These are phyloP conservation scores for Arachis monticola DNA, from an alignment of 331 rosid genomes.

Conservation along the genomic window DNA sequence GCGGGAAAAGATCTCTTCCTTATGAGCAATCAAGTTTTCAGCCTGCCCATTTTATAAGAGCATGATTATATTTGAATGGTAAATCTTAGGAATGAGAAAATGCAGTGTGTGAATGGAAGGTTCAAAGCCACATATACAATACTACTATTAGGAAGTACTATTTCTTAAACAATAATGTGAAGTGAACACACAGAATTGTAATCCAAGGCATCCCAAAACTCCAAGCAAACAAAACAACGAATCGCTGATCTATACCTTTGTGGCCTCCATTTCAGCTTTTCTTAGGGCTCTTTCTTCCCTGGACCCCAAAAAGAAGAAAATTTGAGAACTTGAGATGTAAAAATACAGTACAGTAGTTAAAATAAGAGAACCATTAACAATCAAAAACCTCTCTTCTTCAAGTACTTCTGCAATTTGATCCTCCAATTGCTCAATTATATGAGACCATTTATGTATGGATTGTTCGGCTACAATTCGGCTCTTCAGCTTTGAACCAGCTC, in stretches of 20 bases:
- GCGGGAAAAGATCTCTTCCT: slow-evolving; percentile 90
- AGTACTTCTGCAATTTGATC: slow-evolving; percentile 74
- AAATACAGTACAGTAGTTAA: slow-evolving; percentile 1
- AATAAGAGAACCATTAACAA: slow-evolving; percentile 12
- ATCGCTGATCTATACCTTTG: slow-evolving; percentile 61
- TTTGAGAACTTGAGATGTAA: slow-evolving; percentile 18
- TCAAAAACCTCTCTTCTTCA: slow-evolving; percentile 81
- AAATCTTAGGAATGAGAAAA: background rate
- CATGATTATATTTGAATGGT: slow-evolving; percentile 17
- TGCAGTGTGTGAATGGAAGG: background rate
- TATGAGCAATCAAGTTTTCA: slow-evolving; percentile 89
- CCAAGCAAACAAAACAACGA: slow-evolving; percentile 15
- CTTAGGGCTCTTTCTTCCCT: slow-evolving; percentile 89
- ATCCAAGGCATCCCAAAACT: slow-evolving; percentile 3
- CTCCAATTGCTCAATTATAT: slow-evolving; percentile 85
- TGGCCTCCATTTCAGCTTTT: slow-evolving; percentile 96
- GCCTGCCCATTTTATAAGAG: slow-evolving; percentile 57
- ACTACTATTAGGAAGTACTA: background rate
- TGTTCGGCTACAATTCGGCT: slow-evolving; percentile 93
- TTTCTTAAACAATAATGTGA: slow-evolving; percentile 12
- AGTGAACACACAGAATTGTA: background rate
- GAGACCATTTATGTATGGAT: slow-evolving; percentile 86
- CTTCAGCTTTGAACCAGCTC: slow-evolving; percentile 91
- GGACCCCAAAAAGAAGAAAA: background rate
- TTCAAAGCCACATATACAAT: background rate